phyloP scores from a whole-genome alignment of 2,329 filamentous ascomycete genomes.

The Thielaviopsis musarum region DNA sequence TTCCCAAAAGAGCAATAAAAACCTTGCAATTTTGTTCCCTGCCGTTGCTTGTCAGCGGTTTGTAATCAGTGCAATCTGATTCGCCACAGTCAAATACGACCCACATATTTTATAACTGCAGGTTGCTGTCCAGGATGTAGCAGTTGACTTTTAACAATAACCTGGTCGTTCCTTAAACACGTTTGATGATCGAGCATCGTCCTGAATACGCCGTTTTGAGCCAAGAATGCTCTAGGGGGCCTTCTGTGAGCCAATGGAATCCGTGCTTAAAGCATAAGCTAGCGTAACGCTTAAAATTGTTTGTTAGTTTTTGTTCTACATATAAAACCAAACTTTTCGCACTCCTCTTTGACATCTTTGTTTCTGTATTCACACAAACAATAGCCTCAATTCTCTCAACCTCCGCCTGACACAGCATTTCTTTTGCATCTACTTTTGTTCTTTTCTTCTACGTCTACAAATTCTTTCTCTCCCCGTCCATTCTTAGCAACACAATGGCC shows the following conservation, averaged over 20 bases:
- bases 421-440: no score
- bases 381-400: no score
- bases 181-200: background rate
- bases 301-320: no score
- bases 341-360: no score
- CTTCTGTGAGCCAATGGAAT: background rate
- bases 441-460: background rate
- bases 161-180: background rate
- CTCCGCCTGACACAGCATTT: no score
- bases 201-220: background rate
- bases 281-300: no score
- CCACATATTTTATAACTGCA: constrained; percentile 1
- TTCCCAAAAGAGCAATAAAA: background rate
- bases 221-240: background rate
- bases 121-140: background rate
- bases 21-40: background rate
- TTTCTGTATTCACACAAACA: no score
- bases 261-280: background rate
- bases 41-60: constrained; percentile 1
- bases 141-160: background rate
- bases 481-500: background rate
- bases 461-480: background rate
- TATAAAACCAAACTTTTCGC: no score
- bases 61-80: background rate
- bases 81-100: background rate